These are phyloP conservation scores for Nitzschia sp. DNA, from an alignment of 108 stramenopile species.

Conservation along the genomic window DNA sequence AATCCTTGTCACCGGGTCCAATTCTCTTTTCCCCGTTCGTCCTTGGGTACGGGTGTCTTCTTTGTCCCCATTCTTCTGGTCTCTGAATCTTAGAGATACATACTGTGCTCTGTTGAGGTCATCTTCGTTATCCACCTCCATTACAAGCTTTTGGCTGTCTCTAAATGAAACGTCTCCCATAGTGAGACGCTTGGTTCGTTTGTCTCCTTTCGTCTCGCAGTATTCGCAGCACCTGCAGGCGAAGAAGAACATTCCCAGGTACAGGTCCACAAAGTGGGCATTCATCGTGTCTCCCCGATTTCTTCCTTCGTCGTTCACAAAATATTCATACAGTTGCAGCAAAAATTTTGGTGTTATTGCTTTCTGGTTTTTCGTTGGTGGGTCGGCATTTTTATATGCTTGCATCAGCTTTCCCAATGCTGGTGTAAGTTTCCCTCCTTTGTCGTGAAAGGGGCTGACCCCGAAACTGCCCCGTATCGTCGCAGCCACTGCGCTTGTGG, in stretches of 20 bases:
- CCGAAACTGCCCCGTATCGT: not conserved
- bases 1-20: not conserved
- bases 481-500: not conserved
- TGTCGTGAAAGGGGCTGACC: not conserved
- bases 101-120: not conserved
- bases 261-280: not conserved
- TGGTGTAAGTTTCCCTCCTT: not conserved
- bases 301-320: not conserved
- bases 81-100: not conserved
- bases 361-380: not conserved
- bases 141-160: too few relatives aligned
- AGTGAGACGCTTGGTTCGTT: too few relatives aligned
- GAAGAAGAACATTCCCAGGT: not conserved
- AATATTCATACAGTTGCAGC: not conserved
- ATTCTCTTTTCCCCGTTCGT: not conserved
- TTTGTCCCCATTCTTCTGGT: not conserved
- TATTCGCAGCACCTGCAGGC: not conserved
- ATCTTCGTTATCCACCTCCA: too few relatives aligned
- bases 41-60: not conserved
- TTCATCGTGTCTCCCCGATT: too few relatives aligned
- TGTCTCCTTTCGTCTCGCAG: not conserved
- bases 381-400: too few relatives aligned
- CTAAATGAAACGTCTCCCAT: not conserved
- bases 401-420: too few relatives aligned
- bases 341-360: not conserved